Evolutionary conservation across 164 flowering plant genomes (phyloP).

Genomic region (Kingdonia uniflora): DNA sequence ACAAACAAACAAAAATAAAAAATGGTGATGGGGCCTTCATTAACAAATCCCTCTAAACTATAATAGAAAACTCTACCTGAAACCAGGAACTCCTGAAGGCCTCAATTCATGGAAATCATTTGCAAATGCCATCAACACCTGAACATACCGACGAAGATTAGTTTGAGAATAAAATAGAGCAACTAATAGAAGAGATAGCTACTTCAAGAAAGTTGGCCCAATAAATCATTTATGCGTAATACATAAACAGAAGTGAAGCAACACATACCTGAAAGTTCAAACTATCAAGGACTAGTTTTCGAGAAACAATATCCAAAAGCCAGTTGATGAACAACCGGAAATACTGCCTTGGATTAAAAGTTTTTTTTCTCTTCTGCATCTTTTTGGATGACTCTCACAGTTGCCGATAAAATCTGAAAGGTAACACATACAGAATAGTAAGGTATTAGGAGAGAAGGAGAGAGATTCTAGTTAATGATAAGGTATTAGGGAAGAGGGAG

Average conservation of each 20-base stretch:
- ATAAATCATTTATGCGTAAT: too few relatives aligned
- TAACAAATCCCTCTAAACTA: too few relatives aligned
- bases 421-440: background rate
- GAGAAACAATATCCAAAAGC: constrained; percentile 61
- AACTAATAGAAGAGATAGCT: too few relatives aligned
- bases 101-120: constrained; percentile 83
- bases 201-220: too few relatives aligned
- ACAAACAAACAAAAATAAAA: too few relatives aligned
- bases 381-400: constrained; percentile 63
- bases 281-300: constrained; percentile 60
- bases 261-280: constrained; percentile 61
- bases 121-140: constrained; percentile 71
- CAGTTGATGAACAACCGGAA: constrained; percentile 86
- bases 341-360: constrained; percentile 87
- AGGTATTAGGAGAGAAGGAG: too few relatives aligned
- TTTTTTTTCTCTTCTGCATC: constrained; percentile 83
- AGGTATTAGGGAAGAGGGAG: too few relatives aligned
- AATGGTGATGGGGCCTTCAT: too few relatives aligned
- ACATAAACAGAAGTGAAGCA: too few relatives aligned
- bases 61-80: too few relatives aligned
- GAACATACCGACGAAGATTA: constrained; percentile 9
- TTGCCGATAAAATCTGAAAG: constrained; percentile 55
- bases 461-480: too few relatives aligned
- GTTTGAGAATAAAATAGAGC: background rate
- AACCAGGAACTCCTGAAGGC: constrained; percentile 74